Conservation (phyloP, 1,139 yeast genomes). For the Trichomonascaceae sp. region DNA sequence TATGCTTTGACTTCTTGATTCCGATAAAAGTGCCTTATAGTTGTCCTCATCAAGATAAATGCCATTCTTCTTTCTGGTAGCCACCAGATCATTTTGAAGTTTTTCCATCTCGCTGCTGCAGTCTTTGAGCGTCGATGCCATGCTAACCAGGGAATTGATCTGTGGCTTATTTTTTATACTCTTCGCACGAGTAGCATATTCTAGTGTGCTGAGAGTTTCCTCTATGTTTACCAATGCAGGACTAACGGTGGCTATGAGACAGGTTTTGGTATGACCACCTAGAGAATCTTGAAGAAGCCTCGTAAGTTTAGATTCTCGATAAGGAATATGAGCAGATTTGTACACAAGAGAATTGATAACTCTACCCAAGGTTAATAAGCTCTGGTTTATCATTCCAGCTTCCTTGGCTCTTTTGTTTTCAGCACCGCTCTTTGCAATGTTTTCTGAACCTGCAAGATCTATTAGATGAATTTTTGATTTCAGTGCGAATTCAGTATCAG, state of each 20-base stretch:
- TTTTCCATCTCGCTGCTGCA: slow-evolving; percentile 50
- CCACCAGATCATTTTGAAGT: slow-evolving; percentile 55
- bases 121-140: slow-evolving; percentile 45
- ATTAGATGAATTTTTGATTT: slow-evolving; percentile 60
- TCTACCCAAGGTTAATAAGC: slow-evolving; percentile 73
- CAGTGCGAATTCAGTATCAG: slow-evolving; percentile 32
- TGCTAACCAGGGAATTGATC: slow-evolving; percentile 48
- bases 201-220: slow-evolving; percentile 76
- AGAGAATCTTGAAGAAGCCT: slow-evolving; percentile 73
- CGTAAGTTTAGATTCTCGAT: slow-evolving; percentile 78
- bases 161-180: slow-evolving; percentile 72
- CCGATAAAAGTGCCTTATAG: slow-evolving; percentile 43
- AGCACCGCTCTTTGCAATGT: slow-evolving; percentile 74
- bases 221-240: slow-evolving; percentile 70
- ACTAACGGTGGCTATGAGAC: slow-evolving; percentile 74
- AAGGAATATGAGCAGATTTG: slow-evolving; percentile 64
- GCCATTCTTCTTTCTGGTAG: slow-evolving; percentile 60
- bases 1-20: slow-evolving; percentile 42
- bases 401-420: slow-evolving; percentile 72
- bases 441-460: slow-evolving; percentile 87
- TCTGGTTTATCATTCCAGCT: slow-evolving; percentile 84
- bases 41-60: slow-evolving; percentile 54
- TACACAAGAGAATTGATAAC: slow-evolving; percentile 72
- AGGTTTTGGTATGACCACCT: slow-evolving; percentile 77
- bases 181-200: slow-evolving; percentile 75